A percentile compares a stretch with the other conserved stretches of the same genome.
Conservation (phyloP, 2,329 filamentous ascomycete genomes). For the Endoconidiophora polonica region DNA sequence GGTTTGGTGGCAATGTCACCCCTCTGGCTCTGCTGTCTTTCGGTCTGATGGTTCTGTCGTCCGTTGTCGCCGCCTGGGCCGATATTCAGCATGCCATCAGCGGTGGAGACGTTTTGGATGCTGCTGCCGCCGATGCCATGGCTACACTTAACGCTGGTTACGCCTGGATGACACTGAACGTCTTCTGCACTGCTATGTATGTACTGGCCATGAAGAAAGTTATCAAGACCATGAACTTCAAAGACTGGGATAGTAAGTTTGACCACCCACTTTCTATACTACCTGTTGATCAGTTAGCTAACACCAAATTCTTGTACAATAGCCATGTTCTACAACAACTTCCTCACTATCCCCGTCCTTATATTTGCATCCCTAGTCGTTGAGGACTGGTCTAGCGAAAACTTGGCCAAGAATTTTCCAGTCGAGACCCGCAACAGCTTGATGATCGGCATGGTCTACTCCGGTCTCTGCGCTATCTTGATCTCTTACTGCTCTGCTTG, state of each 20-base stretch:
- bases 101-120: slow-evolving; percentile 32
- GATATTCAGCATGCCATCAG: slow-evolving; percentile 77
- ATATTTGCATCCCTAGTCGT: slow-evolving; percentile 62
- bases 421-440: slow-evolving; percentile 61
- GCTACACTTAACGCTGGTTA: slow-evolving; percentile 90
- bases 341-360: slow-evolving; percentile 87
- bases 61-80: slow-evolving; percentile 88
- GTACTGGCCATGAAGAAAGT: slow-evolving; percentile 91
- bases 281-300: slow-evolving; percentile 16
- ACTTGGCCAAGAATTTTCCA: slow-evolving; percentile 80
- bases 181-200: slow-evolving; percentile 82
- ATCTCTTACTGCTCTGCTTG: slow-evolving; percentile 99
- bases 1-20: slow-evolving; percentile 89
- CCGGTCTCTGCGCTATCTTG: slow-evolving; percentile 82
- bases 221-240: slow-evolving; percentile 99
- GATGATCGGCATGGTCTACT: slow-evolving; percentile 80
- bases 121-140: slow-evolving; percentile 55
- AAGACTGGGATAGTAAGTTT: slow-evolving; percentile 92
- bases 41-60: slow-evolving; percentile 90
- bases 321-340: slow-evolving; percentile 99
- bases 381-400: slow-evolving; percentile 83
- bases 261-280: background rate
- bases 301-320: slow-evolving; percentile 14
- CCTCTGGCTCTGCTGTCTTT: slow-evolving; percentile 82
- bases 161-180: slow-evolving; percentile 95